phyloP scores from a whole-genome alignment of 2,329 filamentous ascomycete species.

The Fusarium nurragi region DNA sequence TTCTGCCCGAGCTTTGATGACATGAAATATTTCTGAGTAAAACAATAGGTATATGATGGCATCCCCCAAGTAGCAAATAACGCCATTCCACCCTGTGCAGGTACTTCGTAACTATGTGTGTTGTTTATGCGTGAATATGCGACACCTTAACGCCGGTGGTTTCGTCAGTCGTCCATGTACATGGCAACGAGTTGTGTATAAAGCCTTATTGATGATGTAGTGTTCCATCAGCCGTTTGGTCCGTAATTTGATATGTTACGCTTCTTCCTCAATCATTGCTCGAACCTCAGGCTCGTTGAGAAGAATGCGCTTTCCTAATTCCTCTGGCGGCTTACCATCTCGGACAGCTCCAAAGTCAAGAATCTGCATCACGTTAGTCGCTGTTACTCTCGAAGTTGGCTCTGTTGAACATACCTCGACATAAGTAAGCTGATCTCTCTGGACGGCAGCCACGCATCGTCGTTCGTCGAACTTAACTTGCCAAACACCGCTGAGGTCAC shows the following conservation, averaged over 20 bases:
- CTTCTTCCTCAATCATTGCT: conserved; percentile 59
- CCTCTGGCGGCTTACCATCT: conserved; percentile 80
- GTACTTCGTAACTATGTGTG: conserved; percentile 37
- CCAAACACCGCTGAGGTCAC: conserved; percentile 96
- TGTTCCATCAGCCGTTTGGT: conserved; percentile 2
- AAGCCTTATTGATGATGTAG: conserved; percentile 27
- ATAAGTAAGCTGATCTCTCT: conserved; percentile 90
- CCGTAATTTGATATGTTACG: conserved; percentile 25
- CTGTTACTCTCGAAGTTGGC: not conserved
- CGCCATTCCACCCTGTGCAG: conserved; percentile 39
- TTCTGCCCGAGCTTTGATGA: not conserved
- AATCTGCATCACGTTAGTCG: conserved; percentile 66
- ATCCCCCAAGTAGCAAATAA: conserved; percentile 32
- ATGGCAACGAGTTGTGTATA: conserved; percentile 22
- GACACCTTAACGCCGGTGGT: conserved; percentile 40
- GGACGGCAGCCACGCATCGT: conserved; percentile 94
- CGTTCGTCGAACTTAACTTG: conserved; percentile 98
- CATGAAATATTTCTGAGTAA: conserved; percentile 24
- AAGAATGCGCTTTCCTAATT: conserved; percentile 82
- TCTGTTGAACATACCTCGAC: conserved; percentile 78
- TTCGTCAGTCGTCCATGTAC: conserved; percentile 29
- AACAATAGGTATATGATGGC: conserved; percentile 44
- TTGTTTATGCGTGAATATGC: conserved; percentile 36
- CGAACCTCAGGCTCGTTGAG: conserved; percentile 66
- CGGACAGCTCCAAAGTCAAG: conserved; percentile 95